Evolutionary conservation across 1,139 yeast species (phyloP), one percentile per base, ranked within the genome.

Genomic region (Suhomyces kunorum): DNA sequence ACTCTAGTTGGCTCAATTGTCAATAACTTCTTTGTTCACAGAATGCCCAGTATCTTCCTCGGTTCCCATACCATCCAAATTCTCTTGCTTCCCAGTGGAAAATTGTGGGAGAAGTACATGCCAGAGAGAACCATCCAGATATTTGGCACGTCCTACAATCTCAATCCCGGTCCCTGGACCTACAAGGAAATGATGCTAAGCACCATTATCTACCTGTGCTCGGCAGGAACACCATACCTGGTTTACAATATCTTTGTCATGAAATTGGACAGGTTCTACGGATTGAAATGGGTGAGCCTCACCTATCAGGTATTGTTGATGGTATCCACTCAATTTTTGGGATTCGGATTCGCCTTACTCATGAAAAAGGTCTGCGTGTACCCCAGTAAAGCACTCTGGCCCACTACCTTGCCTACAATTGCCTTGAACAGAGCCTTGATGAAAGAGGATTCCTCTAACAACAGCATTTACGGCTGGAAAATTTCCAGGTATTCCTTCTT

Each of bases 381-480:
- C 46, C 78, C 78, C 1, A 63, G 64, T 19, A 71, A 67, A 46
- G 64, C 77, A 0, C 45, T 72, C 13, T 72, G 78, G 78, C 78
- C 78, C 8, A 68, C 76, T 0, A 59, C 71, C 8, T 53, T 72
- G 28, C 78, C 78, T 3, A 68, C 73, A 0, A 63, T 72, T 36
- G 76, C 76, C 1, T 59, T 71, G 32, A 71, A 71, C 45, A 51
- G 66, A 38, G 76, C 78, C 0, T 61, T 72, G 41, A 63, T 70
- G 60, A 50, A 53, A n/a, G 59, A 61, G 28, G 68, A 64, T 17
- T 56, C 50, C 4, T 32, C 44, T 2, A 55, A 56, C 15, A 50
- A 52, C 12, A 48, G 43, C 13, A 56, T 68, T 9, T 56, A 69
- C 45, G 76, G 76, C 5, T 71, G 76, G 76, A 54, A 44, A 12